Evolutionary conservation across 2,329 filamentous ascomycete species (phyloP).

Genomic region (Fusarium sp.): DNA sequence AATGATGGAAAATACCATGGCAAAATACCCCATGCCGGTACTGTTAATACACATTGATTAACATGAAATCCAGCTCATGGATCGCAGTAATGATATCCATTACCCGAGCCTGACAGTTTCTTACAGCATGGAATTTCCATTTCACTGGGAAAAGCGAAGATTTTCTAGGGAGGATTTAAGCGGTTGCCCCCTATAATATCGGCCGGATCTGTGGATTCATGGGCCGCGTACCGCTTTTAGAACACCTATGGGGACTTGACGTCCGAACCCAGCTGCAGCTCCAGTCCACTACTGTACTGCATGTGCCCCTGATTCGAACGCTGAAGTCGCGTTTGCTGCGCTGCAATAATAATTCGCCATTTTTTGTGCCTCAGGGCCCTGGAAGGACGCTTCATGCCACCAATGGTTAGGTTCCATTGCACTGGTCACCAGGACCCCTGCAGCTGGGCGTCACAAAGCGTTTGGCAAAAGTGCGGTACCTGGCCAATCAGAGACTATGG

Average conservation of each 20-base stretch:
- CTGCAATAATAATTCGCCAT: constrained; percentile 21
- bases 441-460: constrained; percentile 37
- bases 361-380: constrained; percentile 13
- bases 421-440: constrained; percentile 24
- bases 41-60: not conserved
- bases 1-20: not conserved
- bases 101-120: not conserved
- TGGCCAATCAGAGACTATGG: constrained; percentile 29
- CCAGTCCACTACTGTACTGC: not conserved
- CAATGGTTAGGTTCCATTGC: constrained; percentile 37
- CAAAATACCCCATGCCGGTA: not conserved
- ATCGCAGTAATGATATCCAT: not conserved
- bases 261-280: not conserved
- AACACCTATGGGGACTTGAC: not conserved
- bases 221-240: constrained; percentile 20
- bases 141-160: constrained; percentile 21
- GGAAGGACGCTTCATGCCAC: constrained; percentile 36
- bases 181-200: constrained; percentile 36
- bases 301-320: constrained; percentile 21
- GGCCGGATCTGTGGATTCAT: constrained; percentile 16
- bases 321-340: constrained; percentile 5
- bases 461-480: constrained; percentile 26
- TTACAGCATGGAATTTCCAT: not conserved
- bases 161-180: constrained; percentile 5
- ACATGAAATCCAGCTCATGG: not conserved